Conservation (phyloP, 2,329 filamentous ascomycete species). For the Paraphoma chrysanthemicola region DNA sequence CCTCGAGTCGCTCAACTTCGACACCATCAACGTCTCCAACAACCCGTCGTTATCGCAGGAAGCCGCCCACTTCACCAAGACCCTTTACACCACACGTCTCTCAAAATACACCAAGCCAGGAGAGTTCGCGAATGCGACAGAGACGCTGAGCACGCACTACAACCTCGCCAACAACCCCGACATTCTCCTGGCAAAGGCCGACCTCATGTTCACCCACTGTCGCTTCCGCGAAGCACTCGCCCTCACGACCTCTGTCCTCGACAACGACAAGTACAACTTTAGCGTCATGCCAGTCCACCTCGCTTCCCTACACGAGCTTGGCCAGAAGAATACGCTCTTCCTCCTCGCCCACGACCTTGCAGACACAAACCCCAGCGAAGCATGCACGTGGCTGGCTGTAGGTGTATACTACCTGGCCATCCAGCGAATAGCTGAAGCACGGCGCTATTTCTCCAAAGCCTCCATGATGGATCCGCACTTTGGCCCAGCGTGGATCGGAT, state of each 20-base stretch:
- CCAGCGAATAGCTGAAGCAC: constrained; percentile 87
- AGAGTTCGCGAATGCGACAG: constrained; percentile 83
- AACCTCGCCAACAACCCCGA: constrained; percentile 86
- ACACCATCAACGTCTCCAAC: constrained; percentile 72
- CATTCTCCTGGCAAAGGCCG: constrained; percentile 86
- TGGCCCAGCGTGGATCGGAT: constrained; percentile 97
- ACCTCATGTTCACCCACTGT: constrained; percentile 93
- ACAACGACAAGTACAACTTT: constrained; percentile 88
- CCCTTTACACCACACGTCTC: constrained; percentile 93
- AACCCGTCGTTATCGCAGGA: constrained; percentile 77
- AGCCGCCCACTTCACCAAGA: constrained; percentile 90
- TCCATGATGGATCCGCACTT: constrained; percentile 98
- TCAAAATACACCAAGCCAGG: constrained; percentile 93
- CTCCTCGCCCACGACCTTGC: constrained; percentile 91
- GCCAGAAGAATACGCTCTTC: constrained; percentile 86
- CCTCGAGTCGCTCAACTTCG: constrained; percentile 87
- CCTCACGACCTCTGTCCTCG: constrained; percentile 83
- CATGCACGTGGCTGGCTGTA: constrained; percentile 91
- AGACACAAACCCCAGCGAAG: constrained; percentile 88
- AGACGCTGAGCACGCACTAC: constrained; percentile 93
- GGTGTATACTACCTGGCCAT: constrained; percentile 94
- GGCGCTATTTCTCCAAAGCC: constrained; percentile 95
- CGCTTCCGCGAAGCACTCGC: constrained; percentile 86
- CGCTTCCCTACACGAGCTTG: constrained; percentile 87
- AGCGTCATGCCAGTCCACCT: constrained; percentile 88